These are phyloP conservation scores for Lactarius trivialis DNA, from an alignment of 768 basidiomycete species.

Conservation along the genomic window DNA sequence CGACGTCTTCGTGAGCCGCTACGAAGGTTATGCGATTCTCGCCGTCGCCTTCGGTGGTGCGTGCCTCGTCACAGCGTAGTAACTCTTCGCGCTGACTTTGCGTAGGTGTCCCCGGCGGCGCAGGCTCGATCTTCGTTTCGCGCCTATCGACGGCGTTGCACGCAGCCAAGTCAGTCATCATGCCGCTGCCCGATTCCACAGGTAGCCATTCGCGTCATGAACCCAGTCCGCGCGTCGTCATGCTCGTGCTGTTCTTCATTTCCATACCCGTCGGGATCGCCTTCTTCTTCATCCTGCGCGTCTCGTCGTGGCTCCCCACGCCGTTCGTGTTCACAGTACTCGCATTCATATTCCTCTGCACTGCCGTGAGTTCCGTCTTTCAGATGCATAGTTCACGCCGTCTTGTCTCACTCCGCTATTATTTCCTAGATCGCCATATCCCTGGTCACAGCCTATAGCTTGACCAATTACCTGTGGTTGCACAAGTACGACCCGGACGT, in stretches of 20 bases:
- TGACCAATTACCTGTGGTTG: constrained; percentile 77
- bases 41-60: constrained; percentile 82
- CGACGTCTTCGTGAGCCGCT: constrained; percentile 81
- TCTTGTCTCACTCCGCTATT: constrained; percentile 30
- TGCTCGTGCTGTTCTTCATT: constrained; percentile 62
- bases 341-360: constrained; percentile 65
- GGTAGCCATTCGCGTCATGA: constrained; percentile 12
- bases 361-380: constrained; percentile 51
- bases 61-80: constrained; percentile 22
- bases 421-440: constrained; percentile 58
- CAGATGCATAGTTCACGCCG: background rate
- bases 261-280: constrained; percentile 75
- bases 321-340: constrained; percentile 62
- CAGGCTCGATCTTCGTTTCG: constrained; percentile 88
- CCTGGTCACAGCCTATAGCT: constrained; percentile 52
- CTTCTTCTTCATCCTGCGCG: constrained; percentile 60
- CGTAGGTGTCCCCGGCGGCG: constrained; percentile 78
- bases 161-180: constrained; percentile 36
- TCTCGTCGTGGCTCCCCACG: constrained; percentile 72
- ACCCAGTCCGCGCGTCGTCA: constrained; percentile 45
- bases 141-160: constrained; percentile 88
- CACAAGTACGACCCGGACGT: constrained; percentile 79
- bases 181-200: constrained; percentile 14
- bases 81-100: background rate
- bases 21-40: constrained; percentile 81